Evolutionary conservation across 176 grass and related monocot species (phyloP).

Genomic region (Zizania latifolia): DNA sequence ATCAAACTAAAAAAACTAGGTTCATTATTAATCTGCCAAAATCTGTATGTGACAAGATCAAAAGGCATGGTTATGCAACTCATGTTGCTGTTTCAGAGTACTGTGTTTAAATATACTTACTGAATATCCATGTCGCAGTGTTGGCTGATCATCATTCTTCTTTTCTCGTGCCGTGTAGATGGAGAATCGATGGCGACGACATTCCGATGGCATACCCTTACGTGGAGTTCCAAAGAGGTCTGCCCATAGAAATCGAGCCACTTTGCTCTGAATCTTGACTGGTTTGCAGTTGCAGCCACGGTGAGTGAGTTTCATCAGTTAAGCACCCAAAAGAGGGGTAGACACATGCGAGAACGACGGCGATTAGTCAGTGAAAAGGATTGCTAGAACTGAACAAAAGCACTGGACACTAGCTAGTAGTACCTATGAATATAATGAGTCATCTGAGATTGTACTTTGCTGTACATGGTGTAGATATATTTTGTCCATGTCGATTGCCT

Average conservation of each 20-base stretch:
- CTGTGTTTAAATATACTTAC: neutral
- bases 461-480: conserved; percentile 80
- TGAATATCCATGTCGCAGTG: neutral
- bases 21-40: neutral
- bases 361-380: neutral
- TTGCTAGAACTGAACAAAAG: neutral
- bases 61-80: neutral
- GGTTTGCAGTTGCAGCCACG: neutral
- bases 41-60: conserved; percentile 1
- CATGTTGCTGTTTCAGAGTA: neutral
- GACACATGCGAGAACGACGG: neutral
- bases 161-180: conserved; percentile 30
- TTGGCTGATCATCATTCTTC: neutral
- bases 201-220: conserved; percentile 75
- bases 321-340: neutral
- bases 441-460: conserved; percentile 25
- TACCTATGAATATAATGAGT: conserved; percentile 32
- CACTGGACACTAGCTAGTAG: neutral
- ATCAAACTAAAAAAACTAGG: neutral
- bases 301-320: neutral
- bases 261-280: conserved; percentile 19
- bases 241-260: conserved; percentile 65
- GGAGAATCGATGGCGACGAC: conserved; percentile 66
- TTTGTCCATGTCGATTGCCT: conserved; percentile 39
- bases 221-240: conserved; percentile 71